phyloP scores from a whole-genome alignment of 441 rosid species.

The Sinapis alba region DNA sequence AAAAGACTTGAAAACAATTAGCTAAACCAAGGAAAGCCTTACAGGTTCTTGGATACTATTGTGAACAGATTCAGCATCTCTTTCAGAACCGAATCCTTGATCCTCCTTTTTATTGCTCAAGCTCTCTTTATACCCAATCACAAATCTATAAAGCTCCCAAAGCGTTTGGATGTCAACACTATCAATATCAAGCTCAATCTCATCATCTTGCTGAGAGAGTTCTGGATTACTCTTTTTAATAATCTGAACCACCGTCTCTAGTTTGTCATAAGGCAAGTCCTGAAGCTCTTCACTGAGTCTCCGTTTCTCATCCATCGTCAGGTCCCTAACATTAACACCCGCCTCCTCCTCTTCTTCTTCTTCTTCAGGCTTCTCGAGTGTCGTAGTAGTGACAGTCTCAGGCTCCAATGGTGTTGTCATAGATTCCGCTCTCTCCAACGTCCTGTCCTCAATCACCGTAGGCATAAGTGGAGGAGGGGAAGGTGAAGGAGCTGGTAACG shows the following conservation, averaged over 20 bases:
- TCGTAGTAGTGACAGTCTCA: constrained; percentile 29
- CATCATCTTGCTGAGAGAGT: constrained; percentile 77
- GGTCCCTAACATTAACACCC: constrained; percentile 41
- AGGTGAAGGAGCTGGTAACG: constrained; percentile 28
- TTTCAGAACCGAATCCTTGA: constrained; percentile 54
- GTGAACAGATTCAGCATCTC: constrained; percentile 44
- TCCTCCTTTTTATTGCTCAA: constrained; percentile 51
- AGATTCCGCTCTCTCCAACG: constrained; percentile 54
- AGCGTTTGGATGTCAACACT: constrained; percentile 75
- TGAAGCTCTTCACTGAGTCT: constrained; percentile 62
- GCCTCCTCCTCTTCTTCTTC: constrained; percentile 50
- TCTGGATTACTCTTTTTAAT: constrained; percentile 64
- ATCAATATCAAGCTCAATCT: constrained; percentile 89
- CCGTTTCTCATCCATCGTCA: constrained; percentile 72
- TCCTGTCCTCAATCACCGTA: constrained; percentile 41
- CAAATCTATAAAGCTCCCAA: constrained; percentile 83
- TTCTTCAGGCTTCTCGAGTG: constrained; percentile 41
- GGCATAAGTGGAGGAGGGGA: constrained; percentile 35
- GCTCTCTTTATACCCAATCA: constrained; percentile 55
- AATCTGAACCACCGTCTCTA: constrained; percentile 59
- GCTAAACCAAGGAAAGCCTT: constrained; percentile 32
- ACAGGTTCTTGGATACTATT: constrained; percentile 40
- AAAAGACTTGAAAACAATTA: constrained; percentile 10
- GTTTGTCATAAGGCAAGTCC: constrained; percentile 60
- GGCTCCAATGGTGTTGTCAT: constrained; percentile 40